Evolutionary conservation across 192 early-diverging fungal genomes (phyloP).

Genomic region (Gonapodya sp.): DNA sequence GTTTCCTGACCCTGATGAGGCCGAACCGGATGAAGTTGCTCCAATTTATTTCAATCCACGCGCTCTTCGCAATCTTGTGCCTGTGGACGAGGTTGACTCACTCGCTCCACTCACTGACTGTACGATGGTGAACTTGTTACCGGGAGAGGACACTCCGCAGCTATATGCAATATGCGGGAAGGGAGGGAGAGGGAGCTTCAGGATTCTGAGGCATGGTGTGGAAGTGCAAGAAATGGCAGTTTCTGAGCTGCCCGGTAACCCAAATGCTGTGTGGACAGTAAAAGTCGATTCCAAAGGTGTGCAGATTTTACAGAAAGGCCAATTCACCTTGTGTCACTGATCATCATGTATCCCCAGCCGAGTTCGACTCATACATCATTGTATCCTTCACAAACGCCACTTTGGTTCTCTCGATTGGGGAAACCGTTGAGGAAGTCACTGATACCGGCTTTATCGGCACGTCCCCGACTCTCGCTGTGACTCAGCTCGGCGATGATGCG

Average conservation of each 20-base stretch:
- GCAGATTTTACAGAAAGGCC: too few relatives aligned
- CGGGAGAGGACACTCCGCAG: conserved; percentile 87
- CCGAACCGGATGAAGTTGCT: conserved; percentile 17
- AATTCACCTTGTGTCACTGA: too few relatives aligned
- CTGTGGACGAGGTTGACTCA: conserved; percentile 87
- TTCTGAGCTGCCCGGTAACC: conserved; percentile 84
- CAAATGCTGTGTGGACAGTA: conserved; percentile 82
- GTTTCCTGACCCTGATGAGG: conserved; percentile 45
- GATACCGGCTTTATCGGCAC: conserved; percentile 80
- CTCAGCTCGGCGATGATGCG: conserved; percentile 75
- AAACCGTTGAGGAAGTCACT: conserved; percentile 82
- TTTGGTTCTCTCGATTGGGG: conserved; percentile 82
- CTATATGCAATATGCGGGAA: conserved; percentile 83
- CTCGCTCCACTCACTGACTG: conserved; percentile 71
- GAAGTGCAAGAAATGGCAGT: conserved; percentile 89
- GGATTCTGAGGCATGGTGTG: conserved; percentile 83
- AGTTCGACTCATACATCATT: conserved; percentile 74
- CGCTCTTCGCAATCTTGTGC: conserved; percentile 67
- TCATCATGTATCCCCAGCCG: too few relatives aligned
- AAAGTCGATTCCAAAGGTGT: conserved; percentile 24
- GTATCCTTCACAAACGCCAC: conserved; percentile 91
- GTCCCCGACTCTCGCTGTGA: conserved; percentile 76
- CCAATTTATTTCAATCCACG: conserved; percentile 52
- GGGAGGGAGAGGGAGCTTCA: conserved; percentile 68
- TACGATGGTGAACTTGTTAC: conserved; percentile 70